Conservation (phyloP, 306 rosid species). For the Potentilla sterilis region DNA sequence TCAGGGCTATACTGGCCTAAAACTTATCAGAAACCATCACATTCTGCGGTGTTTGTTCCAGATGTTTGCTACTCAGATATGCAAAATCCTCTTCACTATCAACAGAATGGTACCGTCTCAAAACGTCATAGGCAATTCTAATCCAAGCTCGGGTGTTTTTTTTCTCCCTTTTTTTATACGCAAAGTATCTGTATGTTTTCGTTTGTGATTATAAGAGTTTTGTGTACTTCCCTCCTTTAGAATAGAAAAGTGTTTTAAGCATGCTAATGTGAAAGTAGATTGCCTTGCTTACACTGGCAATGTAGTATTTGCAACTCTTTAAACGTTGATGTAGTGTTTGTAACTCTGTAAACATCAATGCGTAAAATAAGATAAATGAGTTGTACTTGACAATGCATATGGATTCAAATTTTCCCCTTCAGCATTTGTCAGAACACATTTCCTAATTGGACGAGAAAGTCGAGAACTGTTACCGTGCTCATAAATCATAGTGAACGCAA, state of each 20-base stretch:
- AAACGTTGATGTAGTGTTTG: slow-evolving; percentile 9
- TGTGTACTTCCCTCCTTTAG: background rate
- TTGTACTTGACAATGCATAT: slow-evolving; percentile 16
- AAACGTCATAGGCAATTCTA: slow-evolving; percentile 47
- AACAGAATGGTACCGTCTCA: slow-evolving; percentile 25
- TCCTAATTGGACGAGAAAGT: background rate
- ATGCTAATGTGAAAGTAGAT: slow-evolving; percentile 4
- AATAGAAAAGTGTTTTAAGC: slow-evolving; percentile 7
- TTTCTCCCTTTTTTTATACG: too few relatives aligned
- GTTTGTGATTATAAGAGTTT: slow-evolving; percentile 2
- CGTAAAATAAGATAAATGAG: background rate
- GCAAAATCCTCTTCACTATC: slow-evolving; percentile 29
- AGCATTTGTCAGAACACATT: background rate
- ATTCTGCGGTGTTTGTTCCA: slow-evolving; percentile 60
- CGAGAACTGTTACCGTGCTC: background rate
- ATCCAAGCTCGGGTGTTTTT: slow-evolving; percentile 15
- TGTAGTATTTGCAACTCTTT: slow-evolving; percentile 7
- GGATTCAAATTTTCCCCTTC: background rate
- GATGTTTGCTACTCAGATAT: slow-evolving; percentile 42
- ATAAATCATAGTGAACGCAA: background rate
- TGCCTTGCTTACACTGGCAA: background rate
- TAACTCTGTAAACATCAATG: slow-evolving; percentile 4
- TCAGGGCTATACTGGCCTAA: slow-evolving; percentile 83
- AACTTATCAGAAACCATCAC: slow-evolving; percentile 36
- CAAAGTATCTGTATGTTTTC: background rate